Base-by-base conservation (phyloP, 345 rosid genomes). In the Sisymbrium altissimum region DNA sequence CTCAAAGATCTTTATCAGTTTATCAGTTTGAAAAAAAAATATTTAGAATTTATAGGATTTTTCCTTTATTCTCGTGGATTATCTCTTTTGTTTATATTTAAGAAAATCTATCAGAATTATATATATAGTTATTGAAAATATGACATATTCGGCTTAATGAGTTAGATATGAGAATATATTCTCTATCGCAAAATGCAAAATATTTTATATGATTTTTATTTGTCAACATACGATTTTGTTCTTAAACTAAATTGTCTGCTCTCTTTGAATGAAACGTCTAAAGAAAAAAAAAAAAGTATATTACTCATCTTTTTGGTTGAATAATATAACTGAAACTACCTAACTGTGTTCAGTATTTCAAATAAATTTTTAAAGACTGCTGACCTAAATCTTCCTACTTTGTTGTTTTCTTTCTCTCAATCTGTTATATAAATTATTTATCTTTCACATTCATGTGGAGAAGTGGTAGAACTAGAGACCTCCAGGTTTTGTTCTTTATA, bases 301-400 rank as follows among this genome's bases (percentile, higher is more conserved):
- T 19, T 14, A 17, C 23, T 14, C 15, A 14, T 11, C 12, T 60
- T 27, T 60, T 27, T 46, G 39, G 8, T 58, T 23, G 13, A 36
- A n/a, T 0, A 5, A 14, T 38, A 33, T 0, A 50, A 30, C 62
- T 39, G 17, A 13, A 39, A 40, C 13, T 72, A 29, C 62, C 69
- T 9, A 46, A 25, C 14, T 14, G 43, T 63, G 54, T 71, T 60
- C 48, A 71, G 8, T 33, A 60, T n/a, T 25, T 45, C 11, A 12
- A 38, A 29, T 41, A 40, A 9, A 39, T 0, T 52, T 40, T 41
- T 55, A 19, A 72, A 53, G 44, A 63, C 38, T 52, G 76, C 11
- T 72, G 25, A 32, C 55, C 70, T 41, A 72, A 39, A 15, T 6
- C 11, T 17, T 40, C 76, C 62, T 53, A 63, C 70, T 72, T 53